Evolutionary conservation across 2,329 filamentous ascomycete species (phyloP).

Genomic region (Monosporascus ibericus): DNA sequence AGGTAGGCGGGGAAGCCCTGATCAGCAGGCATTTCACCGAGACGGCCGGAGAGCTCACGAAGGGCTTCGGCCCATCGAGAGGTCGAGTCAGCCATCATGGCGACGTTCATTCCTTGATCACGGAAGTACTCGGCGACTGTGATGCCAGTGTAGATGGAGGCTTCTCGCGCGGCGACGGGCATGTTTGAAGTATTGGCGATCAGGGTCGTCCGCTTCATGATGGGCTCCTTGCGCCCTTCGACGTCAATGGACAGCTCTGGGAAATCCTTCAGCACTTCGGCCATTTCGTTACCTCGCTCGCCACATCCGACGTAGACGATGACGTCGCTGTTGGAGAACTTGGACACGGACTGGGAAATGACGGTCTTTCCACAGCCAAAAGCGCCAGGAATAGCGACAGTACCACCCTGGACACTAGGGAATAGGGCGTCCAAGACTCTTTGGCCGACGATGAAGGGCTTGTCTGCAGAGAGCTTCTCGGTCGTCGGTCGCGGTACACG

Average conservation of each 20-base stretch:
- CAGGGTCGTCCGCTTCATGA: constrained; percentile 98
- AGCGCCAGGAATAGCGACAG: constrained; percentile 94
- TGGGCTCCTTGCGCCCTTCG: constrained; percentile 90
- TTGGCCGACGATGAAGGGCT: constrained; percentile 93
- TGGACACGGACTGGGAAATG: constrained; percentile 96
- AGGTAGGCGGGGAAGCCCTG: constrained; percentile 99
- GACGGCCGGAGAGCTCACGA: constrained; percentile 95
- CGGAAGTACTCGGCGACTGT: constrained; percentile 95
- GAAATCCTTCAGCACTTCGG: constrained; percentile 99
- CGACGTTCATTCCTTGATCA: constrained; percentile 93
- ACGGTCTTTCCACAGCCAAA: constrained; percentile 99
- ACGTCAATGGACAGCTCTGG: constrained; percentile 94
- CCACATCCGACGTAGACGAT: constrained; percentile 89
- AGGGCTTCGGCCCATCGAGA: constrained; percentile 98
- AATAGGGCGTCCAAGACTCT: constrained; percentile 94
- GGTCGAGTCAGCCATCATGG: constrained; percentile 99
- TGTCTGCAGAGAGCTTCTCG: constrained; percentile 84
- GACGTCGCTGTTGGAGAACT: constrained; percentile 99
- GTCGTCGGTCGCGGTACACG: constrained; percentile 88
- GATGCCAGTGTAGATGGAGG: constrained; percentile 96
- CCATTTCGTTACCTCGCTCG: constrained; percentile 79
- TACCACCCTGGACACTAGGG: constrained; percentile 93
- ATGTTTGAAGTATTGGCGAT: constrained; percentile 99
- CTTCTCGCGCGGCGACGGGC: constrained; percentile 96
- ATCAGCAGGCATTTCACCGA: constrained; percentile 99